phyloP scores from a whole-genome alignment of 2,329 filamentous ascomycete species.

The Podosphaera leucotricha region DNA sequence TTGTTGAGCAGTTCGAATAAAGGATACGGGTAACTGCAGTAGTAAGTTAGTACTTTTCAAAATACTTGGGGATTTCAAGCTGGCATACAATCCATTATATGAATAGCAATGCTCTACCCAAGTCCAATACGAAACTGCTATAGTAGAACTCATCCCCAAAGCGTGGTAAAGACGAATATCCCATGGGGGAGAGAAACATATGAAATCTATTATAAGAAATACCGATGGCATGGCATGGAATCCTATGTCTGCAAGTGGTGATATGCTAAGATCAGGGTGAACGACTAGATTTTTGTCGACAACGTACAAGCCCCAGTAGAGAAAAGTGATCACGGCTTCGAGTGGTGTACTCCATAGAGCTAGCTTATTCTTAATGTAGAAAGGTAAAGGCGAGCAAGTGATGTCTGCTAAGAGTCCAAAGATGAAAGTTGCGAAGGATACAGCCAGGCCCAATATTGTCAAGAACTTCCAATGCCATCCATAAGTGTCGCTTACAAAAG shows the following conservation, averaged over 20 bases:
- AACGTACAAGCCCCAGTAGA: constrained; percentile 48
- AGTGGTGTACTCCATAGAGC: constrained; percentile 42
- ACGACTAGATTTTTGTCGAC: constrained; percentile 28
- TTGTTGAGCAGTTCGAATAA: constrained; percentile 49
- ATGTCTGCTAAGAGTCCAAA: constrained; percentile 41
- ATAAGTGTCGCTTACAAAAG: constrained; percentile 31
- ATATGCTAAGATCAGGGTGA: constrained; percentile 30
- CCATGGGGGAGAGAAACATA: constrained; percentile 52
- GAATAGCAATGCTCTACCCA: constrained; percentile 54
- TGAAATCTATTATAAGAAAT: constrained; percentile 37
- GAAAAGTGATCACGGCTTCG: constrained; percentile 43
- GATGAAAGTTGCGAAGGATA: constrained; percentile 35
- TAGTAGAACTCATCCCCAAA: constrained; percentile 28
- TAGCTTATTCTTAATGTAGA: constrained; percentile 42
- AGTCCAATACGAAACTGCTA: constrained; percentile 49
- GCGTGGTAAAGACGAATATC: constrained; percentile 36
- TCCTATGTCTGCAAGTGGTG: constrained; percentile 32
- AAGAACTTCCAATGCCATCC: constrained; percentile 32
- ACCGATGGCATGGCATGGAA: constrained; percentile 44
- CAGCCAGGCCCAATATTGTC: constrained; percentile 45
- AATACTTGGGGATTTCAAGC: neutral
- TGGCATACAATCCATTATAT: constrained; percentile 36
- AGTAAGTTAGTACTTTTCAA: constrained; percentile 2
- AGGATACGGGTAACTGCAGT: constrained; percentile 61
- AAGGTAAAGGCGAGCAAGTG: constrained; percentile 31